A percentile compares a stretch with the other conserved stretches of the same genome.
Evolutionary conservation across 805 yeast genomes (phyloP).

Genomic region (Candida krabiensis): DNA sequence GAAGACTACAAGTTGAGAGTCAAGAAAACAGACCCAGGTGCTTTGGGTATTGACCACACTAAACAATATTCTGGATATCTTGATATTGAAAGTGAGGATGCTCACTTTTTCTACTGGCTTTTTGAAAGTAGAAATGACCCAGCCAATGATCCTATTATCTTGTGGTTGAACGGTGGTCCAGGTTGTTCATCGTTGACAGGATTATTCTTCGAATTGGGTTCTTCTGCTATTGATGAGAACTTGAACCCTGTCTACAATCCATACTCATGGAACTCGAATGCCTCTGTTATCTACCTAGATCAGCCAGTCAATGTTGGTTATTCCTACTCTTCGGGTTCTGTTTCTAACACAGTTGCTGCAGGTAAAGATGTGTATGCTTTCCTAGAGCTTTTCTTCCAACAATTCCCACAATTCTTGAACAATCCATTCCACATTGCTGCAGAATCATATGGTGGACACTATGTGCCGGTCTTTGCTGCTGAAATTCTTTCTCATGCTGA

Average conservation of each 20-base stretch:
- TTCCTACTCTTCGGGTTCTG: slow-evolving; percentile 67
- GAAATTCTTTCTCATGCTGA: slow-evolving; percentile 56
- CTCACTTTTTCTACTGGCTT: slow-evolving; percentile 91
- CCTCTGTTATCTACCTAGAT: slow-evolving; percentile 86
- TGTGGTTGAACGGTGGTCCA: slow-evolving; percentile 95
- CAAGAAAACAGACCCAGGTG: slow-evolving; percentile 46
- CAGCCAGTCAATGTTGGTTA: slow-evolving; percentile 95
- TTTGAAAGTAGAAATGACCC: slow-evolving; percentile 93
- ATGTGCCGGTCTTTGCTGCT: slow-evolving; percentile 67
- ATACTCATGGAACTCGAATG: slow-evolving; percentile 87
- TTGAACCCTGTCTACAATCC: slow-evolving; percentile 77
- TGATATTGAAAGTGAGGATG: slow-evolving; percentile 66
- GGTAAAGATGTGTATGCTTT: slow-evolving; percentile 86
- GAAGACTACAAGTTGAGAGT: slow-evolving; percentile 51
- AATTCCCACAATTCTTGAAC: slow-evolving; percentile 69
- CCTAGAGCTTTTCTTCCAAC: slow-evolving; percentile 76
- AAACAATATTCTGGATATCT: slow-evolving; percentile 75
- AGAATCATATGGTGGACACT: slow-evolving; percentile 84
- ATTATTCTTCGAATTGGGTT: slow-evolving; percentile 87
- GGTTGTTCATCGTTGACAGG: slow-evolving; percentile 95
- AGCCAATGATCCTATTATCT: slow-evolving; percentile 74
- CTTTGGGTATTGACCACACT: slow-evolving; percentile 58
- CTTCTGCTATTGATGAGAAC: slow-evolving; percentile 66
- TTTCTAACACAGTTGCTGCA: slow-evolving; percentile 75
- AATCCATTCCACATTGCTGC: slow-evolving; percentile 76